phyloP scores from a whole-genome alignment of 805 yeast species.

The Starmerella asiatica region DNA sequence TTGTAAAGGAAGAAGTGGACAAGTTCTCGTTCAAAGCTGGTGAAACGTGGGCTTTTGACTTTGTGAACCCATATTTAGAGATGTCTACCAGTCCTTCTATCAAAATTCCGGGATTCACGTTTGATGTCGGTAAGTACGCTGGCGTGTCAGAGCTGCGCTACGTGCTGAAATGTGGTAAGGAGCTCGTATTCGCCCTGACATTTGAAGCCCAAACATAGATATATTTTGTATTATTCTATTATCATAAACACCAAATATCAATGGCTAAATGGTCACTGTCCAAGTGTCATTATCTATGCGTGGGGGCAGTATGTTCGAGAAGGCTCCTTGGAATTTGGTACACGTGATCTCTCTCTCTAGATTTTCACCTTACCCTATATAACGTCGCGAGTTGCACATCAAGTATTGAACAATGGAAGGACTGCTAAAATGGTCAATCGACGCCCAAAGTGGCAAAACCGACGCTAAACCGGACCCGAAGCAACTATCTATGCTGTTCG shows the following conservation, averaged over 20 bases:
- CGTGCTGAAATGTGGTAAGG: conserved; percentile 23
- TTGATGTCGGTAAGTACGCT: conserved; percentile 29
- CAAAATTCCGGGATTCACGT: conserved; percentile 37
- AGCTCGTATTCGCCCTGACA: conserved; percentile 21
- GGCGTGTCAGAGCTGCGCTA: conserved; percentile 29
- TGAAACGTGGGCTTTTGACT: conserved; percentile 35
- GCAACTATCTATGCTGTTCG: conserved; percentile 62
- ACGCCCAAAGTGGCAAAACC: conserved; percentile 46
- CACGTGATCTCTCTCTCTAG: too few species aligned
- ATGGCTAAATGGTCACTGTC: too few species aligned
- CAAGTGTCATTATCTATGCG: too few species aligned
- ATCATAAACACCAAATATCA: too few species aligned
- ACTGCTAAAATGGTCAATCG: conserved; percentile 79
- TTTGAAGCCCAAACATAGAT: conserved; percentile 27
- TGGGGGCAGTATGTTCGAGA: too few species aligned
- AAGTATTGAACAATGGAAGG: too few species aligned
- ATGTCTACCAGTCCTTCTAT: conserved; percentile 40
- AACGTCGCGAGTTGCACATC: too few species aligned
- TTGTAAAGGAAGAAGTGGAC: conserved; percentile 29
- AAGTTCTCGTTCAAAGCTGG: conserved; percentile 32
- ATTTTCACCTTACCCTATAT: too few species aligned
- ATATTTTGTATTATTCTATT: too few species aligned
- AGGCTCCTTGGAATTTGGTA: too few species aligned
- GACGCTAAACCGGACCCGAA: conserved; percentile 51
- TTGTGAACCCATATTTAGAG: conserved; percentile 42